phyloP scores from a whole-genome alignment of 2,329 filamentous ascomycete genomes.

The Onygenales sp. region DNA sequence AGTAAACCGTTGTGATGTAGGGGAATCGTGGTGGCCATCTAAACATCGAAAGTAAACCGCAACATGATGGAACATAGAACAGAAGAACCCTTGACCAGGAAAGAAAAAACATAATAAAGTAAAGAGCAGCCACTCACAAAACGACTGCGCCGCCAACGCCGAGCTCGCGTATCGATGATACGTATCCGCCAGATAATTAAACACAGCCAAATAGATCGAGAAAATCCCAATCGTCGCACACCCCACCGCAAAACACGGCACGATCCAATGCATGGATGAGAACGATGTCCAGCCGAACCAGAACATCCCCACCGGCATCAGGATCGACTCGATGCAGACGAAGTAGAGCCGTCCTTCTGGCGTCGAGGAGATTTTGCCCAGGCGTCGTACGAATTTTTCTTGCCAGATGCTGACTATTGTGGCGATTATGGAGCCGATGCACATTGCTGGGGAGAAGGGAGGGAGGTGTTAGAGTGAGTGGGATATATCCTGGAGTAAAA shows the following conservation, averaged over 20 bases:
- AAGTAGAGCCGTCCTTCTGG: conserved; percentile 80
- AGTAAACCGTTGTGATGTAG: background rate
- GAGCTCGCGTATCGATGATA: conserved; percentile 80
- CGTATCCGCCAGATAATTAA: conserved; percentile 86
- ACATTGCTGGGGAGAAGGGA: conserved; percentile 46
- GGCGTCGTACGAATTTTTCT: conserved; percentile 52
- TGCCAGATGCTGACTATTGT: conserved; percentile 63
- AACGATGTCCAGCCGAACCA: conserved; percentile 67
- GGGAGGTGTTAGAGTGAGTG: background rate
- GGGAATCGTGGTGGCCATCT: too few species aligned
- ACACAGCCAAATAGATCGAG: conserved; percentile 75
- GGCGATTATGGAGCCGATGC: conserved; percentile 55
- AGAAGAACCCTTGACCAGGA: background rate
- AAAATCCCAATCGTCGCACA: conserved; percentile 80
- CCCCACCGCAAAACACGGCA: conserved; percentile 58
- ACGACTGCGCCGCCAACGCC: conserved; percentile 76
- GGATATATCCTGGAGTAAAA: too few species aligned
- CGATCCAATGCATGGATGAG: conserved; percentile 58
- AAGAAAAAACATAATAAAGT: background rate
- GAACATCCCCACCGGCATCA: conserved; percentile 73
- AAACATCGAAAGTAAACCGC: too few species aligned
- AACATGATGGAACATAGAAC: too few species aligned
- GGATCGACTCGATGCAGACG: conserved; percentile 62
- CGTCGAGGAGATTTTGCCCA: conserved; percentile 37
- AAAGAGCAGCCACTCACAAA: conserved; percentile 41